Percentiles rank a stretch among this genome's conserved stretches.
These are phyloP conservation scores for Lachancea thermotolerans DNA, from an alignment of 805 yeast species.

Conservation along the genomic window DNA sequence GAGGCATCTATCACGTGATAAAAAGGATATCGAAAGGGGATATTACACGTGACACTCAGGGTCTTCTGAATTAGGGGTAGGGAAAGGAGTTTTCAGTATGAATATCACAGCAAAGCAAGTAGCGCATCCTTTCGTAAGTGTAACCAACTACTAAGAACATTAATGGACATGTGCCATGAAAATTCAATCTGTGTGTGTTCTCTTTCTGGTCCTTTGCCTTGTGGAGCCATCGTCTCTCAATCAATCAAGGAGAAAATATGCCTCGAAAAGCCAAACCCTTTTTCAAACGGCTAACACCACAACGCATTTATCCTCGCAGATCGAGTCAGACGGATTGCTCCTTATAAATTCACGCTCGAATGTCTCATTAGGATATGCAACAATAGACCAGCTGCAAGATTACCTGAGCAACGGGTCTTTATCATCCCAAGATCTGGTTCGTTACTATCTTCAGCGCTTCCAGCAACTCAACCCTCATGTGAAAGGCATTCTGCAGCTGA, in stretches of 20 bases:
- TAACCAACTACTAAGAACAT: too few species aligned
- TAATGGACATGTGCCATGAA: too few species aligned
- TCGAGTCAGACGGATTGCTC: conserved; percentile 10
- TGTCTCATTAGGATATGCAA: conserved; percentile 26
- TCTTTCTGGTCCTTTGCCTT: neutral
- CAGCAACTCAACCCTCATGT: conserved; percentile 22
- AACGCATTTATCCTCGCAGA: conserved; percentile 10
- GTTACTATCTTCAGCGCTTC: conserved; percentile 23
- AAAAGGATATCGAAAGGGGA: too few species aligned
- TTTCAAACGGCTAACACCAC: conserved; percentile 9
- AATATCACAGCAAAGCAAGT: too few species aligned
- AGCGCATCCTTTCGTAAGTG: too few species aligned
- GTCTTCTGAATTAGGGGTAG: too few species aligned
- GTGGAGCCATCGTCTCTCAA: conserved; percentile 2
- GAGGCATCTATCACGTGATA: too few species aligned
- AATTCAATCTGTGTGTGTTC: neutral
- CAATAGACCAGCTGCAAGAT: conserved; percentile 26
- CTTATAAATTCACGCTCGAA: conserved; percentile 24
- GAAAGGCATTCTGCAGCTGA: conserved; percentile 20
- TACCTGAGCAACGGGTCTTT: conserved; percentile 19
- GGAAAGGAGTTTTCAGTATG: too few species aligned
- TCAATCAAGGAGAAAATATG: conserved; percentile 1
- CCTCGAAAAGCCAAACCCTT: neutral
- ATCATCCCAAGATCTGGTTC: conserved; percentile 19
- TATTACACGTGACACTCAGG: too few species aligned